Percentiles rank a stretch among this genome's conserved stretches.
phyloP scores from a whole-genome alignment of 108 stramenopile genomes.

The Hondaea fermentalgiana region DNA sequence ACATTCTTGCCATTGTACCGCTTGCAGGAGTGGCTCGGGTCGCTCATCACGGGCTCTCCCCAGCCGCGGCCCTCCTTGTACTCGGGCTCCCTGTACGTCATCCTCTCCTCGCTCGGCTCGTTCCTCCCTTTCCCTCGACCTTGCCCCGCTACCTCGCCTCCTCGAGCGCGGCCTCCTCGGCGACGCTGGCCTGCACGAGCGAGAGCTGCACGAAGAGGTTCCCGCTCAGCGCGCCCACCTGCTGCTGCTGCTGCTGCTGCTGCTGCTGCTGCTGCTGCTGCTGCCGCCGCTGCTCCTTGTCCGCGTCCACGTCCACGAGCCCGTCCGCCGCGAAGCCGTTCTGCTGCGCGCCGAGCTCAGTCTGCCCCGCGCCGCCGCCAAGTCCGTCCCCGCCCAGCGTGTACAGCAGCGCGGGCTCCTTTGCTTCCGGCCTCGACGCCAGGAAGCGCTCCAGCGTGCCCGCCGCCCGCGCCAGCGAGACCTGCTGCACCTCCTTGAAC shows the following conservation, averaged over 20 bases:
- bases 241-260: too few species aligned
- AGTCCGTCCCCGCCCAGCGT: neutral
- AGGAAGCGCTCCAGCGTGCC: neutral
- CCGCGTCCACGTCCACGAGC: too few species aligned
- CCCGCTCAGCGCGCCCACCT: neutral
- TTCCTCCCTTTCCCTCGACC: too few species aligned
- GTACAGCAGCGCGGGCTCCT: neutral
- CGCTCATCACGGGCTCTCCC: neutral
- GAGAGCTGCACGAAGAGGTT: slow-evolving; percentile 9
- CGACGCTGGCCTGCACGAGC: neutral
- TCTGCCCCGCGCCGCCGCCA: neutral
- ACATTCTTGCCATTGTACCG: neutral
- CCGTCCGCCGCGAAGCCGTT: too few species aligned
- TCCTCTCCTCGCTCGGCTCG: neutral
- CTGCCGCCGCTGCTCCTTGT: too few species aligned
- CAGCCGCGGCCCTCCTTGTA: neutral
- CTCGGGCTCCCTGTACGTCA: neutral
- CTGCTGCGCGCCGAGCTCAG: neutral
- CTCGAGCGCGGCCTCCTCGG: neutral
- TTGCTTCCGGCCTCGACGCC: neutral
- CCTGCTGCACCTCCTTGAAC: neutral
- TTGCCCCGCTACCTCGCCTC: neutral
- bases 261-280: too few species aligned
- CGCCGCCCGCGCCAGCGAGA: neutral
- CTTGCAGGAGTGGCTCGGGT: neutral